Evolutionary conservation across 139 green algal genomes (phyloP), one percentile per base, ranked within the genome.

Genomic region (Trebouxia sp.): DNA sequence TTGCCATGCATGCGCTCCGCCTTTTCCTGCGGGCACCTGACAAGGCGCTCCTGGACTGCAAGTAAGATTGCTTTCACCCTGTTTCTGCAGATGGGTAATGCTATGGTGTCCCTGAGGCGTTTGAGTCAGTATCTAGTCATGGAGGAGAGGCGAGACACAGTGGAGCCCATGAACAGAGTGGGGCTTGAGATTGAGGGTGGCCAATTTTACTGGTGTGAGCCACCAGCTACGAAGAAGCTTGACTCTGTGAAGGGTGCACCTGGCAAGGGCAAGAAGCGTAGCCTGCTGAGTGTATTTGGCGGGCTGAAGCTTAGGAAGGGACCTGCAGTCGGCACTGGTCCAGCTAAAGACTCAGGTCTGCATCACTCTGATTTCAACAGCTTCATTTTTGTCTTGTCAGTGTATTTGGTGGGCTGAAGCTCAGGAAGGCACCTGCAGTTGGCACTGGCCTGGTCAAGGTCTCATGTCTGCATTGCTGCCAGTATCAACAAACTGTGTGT

Each of bases 11-110:
- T 58, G 50, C 50, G 26, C 20, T n/a, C n/a, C n/a, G n/a, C n/a
- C n/a, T n/a, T n/a, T n/a, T n/a, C n/a, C n/a, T n/a, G n/a, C n/a
- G n/a, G n/a, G n/a, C n/a, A n/a, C n/a, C n/a, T n/a, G n/a, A n/a
- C n/a, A n/a, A n/a, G n/a, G n/a, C n/a, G n/a, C n/a, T n/a, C n/a
- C n/a, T n/a, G n/a, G n/a, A n/a, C n/a, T n/a, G n/a, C n/a, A n/a
- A n/a, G n/a, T n/a, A n/a, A n/a, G n/a, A n/a, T n/a, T 53, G 47
- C n/a, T 67, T 7, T 67, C n/a, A 39, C 28, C 8, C n/a, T n/a
- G n/a, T 75, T 79, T 28, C 51, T 91, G 76, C 83, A 92, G 75
- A 37, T 92, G 66, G 80, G 84, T 58, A 92, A 92, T 82, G 87
- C 86, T 20, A 69, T 89, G 22, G 85, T 90, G 43, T 88, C 83